phyloP scores from a whole-genome alignment of 1,139 yeast species.

The Diutina neorugosa region DNA sequence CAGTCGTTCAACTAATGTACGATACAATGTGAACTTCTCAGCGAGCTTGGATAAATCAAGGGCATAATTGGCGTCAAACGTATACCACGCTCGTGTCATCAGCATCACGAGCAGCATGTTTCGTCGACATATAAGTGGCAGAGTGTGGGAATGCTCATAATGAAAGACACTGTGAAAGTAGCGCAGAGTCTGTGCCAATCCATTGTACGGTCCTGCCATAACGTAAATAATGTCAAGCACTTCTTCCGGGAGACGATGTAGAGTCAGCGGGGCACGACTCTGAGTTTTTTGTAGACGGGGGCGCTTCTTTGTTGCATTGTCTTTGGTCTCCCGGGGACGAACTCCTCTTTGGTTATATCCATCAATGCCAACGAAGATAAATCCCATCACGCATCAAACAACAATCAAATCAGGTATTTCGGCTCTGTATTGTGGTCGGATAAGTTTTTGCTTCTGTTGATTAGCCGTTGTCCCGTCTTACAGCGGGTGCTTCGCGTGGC shows the following conservation, averaged over 20 bases:
- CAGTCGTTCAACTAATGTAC: background rate
- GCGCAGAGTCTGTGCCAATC: conserved; percentile 17
- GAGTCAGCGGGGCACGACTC: conserved; percentile 3
- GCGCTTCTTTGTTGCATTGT: background rate
- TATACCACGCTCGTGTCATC: conserved; percentile 5
- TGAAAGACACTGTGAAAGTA: conserved; percentile 14
- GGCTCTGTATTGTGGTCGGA: no score
- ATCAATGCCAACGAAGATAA: background rate
- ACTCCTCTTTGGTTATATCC: background rate
- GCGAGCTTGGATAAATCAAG: background rate
- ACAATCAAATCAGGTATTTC: no score
- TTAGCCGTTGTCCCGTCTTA: no score
- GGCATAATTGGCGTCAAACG: conserved; percentile 3
- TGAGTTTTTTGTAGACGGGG: background rate
- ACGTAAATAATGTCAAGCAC: conserved; percentile 20
- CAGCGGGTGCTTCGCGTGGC: no score
- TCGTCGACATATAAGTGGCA: conserved; percentile 6
- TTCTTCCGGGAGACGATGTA: conserved; percentile 21
- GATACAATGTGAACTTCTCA: background rate
- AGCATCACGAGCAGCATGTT: conserved; percentile 7
- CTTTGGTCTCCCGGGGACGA: background rate
- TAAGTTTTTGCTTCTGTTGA: no score
- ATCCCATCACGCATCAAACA: background rate
- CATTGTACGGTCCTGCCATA: conserved; percentile 17
- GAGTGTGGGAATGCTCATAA: conserved; percentile 7